Conservation (phyloP, 257 asterid species). For the Linderniella brevidens region DNA sequence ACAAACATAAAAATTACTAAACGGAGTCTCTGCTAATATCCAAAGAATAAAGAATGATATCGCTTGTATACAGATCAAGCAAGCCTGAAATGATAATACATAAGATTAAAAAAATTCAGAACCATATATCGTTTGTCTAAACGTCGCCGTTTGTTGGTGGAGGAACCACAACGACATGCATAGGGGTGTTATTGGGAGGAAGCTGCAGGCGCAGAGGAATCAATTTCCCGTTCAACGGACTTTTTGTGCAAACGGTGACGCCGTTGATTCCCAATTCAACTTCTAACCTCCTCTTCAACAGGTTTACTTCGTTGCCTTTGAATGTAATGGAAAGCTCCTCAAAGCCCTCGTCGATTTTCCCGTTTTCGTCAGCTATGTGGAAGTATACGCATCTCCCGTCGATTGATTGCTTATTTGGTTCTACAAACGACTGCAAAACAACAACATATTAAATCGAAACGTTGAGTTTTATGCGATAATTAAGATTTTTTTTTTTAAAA, state of each 20-base stretch:
- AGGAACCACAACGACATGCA: conserved; percentile 56
- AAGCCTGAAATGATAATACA: too few species aligned
- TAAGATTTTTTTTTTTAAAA: too few species aligned
- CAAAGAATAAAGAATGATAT: too few species aligned
- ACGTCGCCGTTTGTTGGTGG: too few species aligned
- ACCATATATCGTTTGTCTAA: too few species aligned
- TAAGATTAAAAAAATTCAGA: too few species aligned
- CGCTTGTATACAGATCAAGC: too few species aligned
- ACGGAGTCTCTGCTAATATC: too few species aligned
- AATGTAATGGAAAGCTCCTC: conserved; percentile 56
- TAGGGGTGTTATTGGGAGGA: conserved; percentile 68
- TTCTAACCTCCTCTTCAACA: conserved; percentile 38
- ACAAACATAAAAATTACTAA: too few species aligned
- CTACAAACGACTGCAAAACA: conserved; percentile 47
- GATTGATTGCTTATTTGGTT: conserved; percentile 32
- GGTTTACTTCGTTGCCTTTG: conserved; percentile 51
- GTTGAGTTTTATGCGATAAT: too few species aligned
- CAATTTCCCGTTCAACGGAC: conserved; percentile 69
- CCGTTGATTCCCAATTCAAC: conserved; percentile 46
- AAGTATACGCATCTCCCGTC: conserved; percentile 58
- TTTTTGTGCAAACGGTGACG: conserved; percentile 47
- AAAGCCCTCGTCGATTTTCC: conserved; percentile 47
- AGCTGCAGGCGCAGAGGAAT: conserved; percentile 87
- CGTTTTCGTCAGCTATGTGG: conserved; percentile 43
- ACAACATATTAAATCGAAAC: neutral